phyloP scores from a whole-genome alignment of 768 basidiomycete species.

The Suillus bovinus region DNA sequence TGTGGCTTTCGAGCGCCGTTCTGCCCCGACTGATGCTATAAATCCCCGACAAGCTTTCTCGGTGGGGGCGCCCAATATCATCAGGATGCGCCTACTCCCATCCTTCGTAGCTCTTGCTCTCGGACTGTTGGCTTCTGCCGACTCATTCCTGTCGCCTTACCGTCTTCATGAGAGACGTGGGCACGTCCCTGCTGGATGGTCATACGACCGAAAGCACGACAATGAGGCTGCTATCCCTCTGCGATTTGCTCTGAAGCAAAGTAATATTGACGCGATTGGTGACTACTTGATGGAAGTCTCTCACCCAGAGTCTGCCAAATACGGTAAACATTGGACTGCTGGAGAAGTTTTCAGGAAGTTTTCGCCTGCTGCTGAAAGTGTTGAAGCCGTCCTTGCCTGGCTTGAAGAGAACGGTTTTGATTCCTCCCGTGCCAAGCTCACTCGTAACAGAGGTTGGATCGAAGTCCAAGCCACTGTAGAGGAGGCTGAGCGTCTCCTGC shows the following conservation, averaged over 20 bases:
- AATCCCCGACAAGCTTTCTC: neutral
- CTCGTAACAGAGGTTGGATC: conserved; percentile 42
- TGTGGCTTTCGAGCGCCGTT: neutral
- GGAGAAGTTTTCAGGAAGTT: conserved; percentile 46
- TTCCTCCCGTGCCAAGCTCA: conserved; percentile 37
- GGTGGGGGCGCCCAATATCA: too few species aligned
- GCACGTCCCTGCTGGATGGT: conserved; percentile 38
- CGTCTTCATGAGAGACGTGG: conserved; percentile 40
- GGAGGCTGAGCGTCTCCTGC: conserved; percentile 42
- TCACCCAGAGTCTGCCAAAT: conserved; percentile 49
- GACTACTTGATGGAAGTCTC: conserved; percentile 48
- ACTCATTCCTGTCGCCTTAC: conserved; percentile 38
- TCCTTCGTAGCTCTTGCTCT: conserved; percentile 5
- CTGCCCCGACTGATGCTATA: neutral
- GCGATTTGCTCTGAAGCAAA: conserved; percentile 49
- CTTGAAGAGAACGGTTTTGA: conserved; percentile 42
- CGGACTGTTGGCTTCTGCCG: neutral
- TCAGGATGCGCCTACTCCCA: conserved; percentile 3
- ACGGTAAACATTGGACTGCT: conserved; percentile 51
- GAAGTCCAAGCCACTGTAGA: conserved; percentile 39
- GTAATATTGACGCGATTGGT: conserved; percentile 46
- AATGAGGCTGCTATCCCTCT: conserved; percentile 42
- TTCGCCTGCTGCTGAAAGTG: conserved; percentile 42
- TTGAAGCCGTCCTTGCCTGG: conserved; percentile 46
- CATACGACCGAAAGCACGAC: conserved; percentile 34